Evolutionary conservation across 163 green algal species (phyloP), one percentile per base, ranked within the genome.

Genomic region (Scenedesmus sp.): DNA sequence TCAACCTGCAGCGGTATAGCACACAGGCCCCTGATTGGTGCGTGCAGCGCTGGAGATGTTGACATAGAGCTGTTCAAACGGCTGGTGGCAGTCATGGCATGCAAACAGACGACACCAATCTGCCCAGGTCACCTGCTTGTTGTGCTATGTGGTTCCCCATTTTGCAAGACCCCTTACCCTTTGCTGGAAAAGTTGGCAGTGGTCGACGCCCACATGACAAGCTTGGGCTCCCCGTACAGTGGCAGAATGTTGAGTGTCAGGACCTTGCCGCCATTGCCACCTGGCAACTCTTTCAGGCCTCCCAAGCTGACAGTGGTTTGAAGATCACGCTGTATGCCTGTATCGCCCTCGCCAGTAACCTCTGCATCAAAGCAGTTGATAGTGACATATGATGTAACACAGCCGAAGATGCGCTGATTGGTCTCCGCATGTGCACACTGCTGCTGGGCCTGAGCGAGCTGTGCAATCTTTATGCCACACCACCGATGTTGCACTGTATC

Each of bases 221-320:
- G 55, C 55, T 23, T 85, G 1, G 70, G 73, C 3, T 26, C 20
- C 23, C 16, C 86, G 4, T 34, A 3, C 0, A 73, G 2, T 8
- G 46, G 10, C 3, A 91, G 87, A 10, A 91, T 85, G 3, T 20
- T 91, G 18, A 91, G 55, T 3, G 23, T 23, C n/a, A 91, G 73
- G 9, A 86, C 73, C 56, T 59, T 85, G 52, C 87, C 87, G 0
- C 87, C 87, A 60, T 26, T 52, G 8, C 87, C 87, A 18, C 87
- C 87, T 16, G 70, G 73, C 70, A 85, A n/a, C 73, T 76, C 16
- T 0, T 85, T 74, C 8, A 77, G 13, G 23, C 16, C 26, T 26
- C 70, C 70, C 46, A 23, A 8, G 23, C 23, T 79, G 70, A n/a
- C 70, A 13, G 23, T 52, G 23, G 70, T 79, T 6, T 13, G 0